A percentile compares a stretch with the other conserved stretches of the same genome.
Evolutionary conservation across 495 filamentous ascomycete genomes (phyloP).

Genomic region (Penicillium ochrochloron): DNA sequence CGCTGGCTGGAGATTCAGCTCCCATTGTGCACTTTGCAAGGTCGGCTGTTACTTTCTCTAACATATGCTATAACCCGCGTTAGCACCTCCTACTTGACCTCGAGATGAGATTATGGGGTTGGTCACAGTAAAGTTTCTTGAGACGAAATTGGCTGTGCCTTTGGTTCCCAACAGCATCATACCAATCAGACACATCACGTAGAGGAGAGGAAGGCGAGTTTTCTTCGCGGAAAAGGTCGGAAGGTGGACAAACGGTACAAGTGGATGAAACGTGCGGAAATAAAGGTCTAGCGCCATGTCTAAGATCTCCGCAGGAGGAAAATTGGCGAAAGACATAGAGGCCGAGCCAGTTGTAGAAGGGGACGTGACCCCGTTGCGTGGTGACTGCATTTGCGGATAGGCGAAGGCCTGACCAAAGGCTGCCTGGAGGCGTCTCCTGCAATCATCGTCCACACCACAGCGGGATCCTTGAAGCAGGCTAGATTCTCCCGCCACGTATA

Average conservation of each 20-base stretch:
- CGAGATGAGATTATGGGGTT: background rate
- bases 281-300: constrained; percentile 61
- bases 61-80: constrained; percentile 36
- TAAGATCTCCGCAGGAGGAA: constrained; percentile 57
- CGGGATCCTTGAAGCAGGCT: constrained; percentile 43
- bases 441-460: constrained; percentile 55
- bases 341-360: constrained; percentile 30
- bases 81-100: constrained; percentile 1
- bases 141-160: constrained; percentile 53
- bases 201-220: constrained; percentile 45
- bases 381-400: constrained; percentile 32
- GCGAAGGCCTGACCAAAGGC: constrained; percentile 37
- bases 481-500: constrained; percentile 26
- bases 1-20: constrained; percentile 40
- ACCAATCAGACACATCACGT: constrained; percentile 58
- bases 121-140: constrained; percentile 49
- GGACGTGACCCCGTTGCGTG: constrained; percentile 31
- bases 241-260: constrained; percentile 56
- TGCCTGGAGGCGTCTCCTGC: constrained; percentile 47
- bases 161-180: constrained; percentile 56
- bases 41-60: constrained; percentile 48
- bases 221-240: constrained; percentile 56
- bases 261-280: constrained; percentile 55
- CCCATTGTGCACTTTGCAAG: constrained; percentile 45
- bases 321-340: constrained; percentile 36